phyloP scores from a whole-genome alignment of 2,329 filamentous ascomycete genomes.

The Geosmithia flava region DNA sequence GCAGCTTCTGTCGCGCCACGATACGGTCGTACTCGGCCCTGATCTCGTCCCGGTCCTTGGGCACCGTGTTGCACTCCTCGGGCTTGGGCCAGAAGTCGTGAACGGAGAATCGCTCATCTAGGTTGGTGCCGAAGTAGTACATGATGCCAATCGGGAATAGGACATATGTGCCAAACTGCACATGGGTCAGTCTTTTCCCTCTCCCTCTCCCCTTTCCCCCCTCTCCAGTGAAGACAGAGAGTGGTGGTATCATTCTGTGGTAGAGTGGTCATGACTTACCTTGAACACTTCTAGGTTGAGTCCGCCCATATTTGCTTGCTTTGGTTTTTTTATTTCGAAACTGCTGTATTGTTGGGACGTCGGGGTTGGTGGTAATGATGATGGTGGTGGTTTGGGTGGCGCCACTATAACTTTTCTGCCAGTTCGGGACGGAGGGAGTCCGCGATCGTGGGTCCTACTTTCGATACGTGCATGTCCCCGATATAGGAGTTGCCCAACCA shows the following conservation, averaged over 20 bases:
- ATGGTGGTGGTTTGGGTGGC: not conserved
- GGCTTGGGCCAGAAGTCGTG: conserved; percentile 88
- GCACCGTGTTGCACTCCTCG: conserved; percentile 64
- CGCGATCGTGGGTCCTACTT: not conserved
- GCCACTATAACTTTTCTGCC: not conserved
- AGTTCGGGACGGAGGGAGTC: not conserved
- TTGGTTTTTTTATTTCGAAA: not conserved
- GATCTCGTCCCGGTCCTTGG: conserved; percentile 72
- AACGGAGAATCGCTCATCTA: conserved; percentile 82
- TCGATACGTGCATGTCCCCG: not conserved
- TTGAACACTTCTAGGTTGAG: conserved; percentile 87
- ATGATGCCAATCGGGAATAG: conserved; percentile 98
- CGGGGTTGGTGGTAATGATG: not conserved
- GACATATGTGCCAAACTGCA: conserved; percentile 93
- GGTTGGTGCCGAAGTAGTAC: conserved; percentile 99
- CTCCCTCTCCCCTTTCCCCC: not conserved
- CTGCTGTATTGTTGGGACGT: not conserved
- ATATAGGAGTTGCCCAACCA: not conserved
- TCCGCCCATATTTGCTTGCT: conserved; percentile 45
- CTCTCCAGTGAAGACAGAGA: not conserved
- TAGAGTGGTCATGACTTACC: conserved; percentile 29
- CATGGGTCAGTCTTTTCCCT: not conserved
- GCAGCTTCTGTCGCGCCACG: conserved; percentile 53
- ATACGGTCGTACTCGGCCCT: conserved; percentile 66
- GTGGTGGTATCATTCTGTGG: not conserved